Evolutionary conservation across 345 rosid genomes (phyloP), one percentile per base, ranked within the genome.

Genomic region (Ceriops decandra): DNA sequence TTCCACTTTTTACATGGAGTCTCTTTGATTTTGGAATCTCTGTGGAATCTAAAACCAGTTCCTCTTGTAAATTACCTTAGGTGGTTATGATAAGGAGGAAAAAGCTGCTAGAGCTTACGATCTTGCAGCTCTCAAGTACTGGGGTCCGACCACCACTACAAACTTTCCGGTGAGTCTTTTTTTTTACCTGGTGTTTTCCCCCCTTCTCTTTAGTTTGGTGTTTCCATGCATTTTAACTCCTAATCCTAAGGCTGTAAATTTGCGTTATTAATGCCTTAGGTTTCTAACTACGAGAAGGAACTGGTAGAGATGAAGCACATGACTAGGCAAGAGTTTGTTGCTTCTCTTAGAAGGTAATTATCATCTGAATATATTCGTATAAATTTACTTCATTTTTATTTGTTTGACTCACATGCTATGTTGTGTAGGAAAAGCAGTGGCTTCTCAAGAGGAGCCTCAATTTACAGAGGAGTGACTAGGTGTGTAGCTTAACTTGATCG

Each of bases 401-500:
- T 42, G 49, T 3, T 13, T 13, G 5, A 3, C 49, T 42, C 19
- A 42, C 17, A 2, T 15, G 5, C 16, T 9, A 67, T 31, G 9
- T 49, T 62, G 22, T 57, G 46, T 26, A 93, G 98, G 68, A 93
- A 88, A 82, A 93, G 98, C 60, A 93, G 98, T 76, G 98, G 98
- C 60, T 93, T 93, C 84, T 93, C 98, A 27, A 82, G 97, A 71
- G 98, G 98, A 64, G 98, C 98, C 46, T 93, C 98, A 6, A 87
- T 93, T 74, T 93, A 93, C 70, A 84, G 98, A 82, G 98, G 98
- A 27, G 98, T 93, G 38, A 93, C 98, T 5, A 86, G 98, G 98
- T 90, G 67, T 24, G 71, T 62, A 26, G 5, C 8, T 54, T 68
- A 6, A 52, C 31, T 51, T 22, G 4, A 22, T 42, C 17, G 36